phyloP scores from a whole-genome alignment of 2,329 filamentous ascomycete species.

The Tolypocladium tundrense region DNA sequence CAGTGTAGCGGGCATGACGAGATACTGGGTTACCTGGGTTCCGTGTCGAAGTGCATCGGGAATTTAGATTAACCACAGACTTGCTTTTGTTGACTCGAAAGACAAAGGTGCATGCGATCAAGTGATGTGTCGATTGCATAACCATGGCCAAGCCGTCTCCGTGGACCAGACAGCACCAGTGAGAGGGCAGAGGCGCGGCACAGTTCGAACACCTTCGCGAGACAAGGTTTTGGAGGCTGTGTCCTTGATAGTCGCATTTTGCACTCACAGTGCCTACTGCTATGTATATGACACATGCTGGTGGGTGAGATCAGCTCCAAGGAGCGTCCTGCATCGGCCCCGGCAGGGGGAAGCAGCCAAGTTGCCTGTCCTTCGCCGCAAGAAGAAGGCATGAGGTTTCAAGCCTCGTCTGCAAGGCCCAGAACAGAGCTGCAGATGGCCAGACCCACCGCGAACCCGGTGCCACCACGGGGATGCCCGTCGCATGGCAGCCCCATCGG shows the following conservation, averaged over 20 bases:
- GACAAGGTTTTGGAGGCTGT: background rate
- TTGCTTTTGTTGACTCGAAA: background rate
- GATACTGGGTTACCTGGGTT: background rate
- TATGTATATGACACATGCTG: background rate
- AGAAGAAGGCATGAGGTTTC: background rate
- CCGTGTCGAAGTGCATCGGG: background rate
- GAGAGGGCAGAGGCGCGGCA: background rate
- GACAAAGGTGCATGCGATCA: background rate
- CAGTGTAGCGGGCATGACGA: background rate
- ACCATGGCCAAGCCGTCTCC: constrained; percentile 1
- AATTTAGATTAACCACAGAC: background rate
- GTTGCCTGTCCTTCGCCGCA: background rate
- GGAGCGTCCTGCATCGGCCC: background rate
- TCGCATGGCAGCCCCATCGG: background rate
- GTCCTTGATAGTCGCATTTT: background rate
- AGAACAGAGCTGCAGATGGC: background rate
- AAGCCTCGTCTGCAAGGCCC: background rate
- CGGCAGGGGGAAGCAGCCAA: background rate
- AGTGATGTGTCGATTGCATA: background rate
- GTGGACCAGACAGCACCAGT: background rate
- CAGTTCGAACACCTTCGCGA: background rate
- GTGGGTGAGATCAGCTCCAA: background rate
- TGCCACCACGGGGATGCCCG: background rate
- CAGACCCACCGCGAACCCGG: background rate
- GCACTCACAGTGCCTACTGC: background rate